These are phyloP conservation scores for Triticum timopheevii DNA, from an alignment of 176 grass and related monocot genomes.

Conservation along the genomic window DNA sequence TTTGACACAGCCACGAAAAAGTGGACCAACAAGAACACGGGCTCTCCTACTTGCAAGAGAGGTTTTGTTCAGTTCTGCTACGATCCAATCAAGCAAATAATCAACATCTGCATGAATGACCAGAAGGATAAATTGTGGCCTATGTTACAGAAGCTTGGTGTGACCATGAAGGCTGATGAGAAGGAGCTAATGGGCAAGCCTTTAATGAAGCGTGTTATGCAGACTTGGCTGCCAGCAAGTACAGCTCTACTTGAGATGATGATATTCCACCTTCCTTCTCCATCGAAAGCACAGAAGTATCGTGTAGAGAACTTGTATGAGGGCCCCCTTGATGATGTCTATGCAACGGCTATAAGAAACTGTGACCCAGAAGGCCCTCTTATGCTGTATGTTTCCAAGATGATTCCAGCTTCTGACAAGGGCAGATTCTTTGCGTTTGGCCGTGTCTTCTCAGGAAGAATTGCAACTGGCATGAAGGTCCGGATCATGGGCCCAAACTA, in stretches of 20 bases:
- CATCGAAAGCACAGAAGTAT: constrained; percentile 60
- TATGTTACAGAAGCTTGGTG: constrained; percentile 79
- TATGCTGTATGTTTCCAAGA: constrained; percentile 92
- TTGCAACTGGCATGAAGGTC: constrained; percentile 82
- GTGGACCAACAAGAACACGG: constrained; percentile 73
- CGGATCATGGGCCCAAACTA: constrained; percentile 91
- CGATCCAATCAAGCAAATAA: constrained; percentile 88
- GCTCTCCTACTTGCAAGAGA: constrained; percentile 69
- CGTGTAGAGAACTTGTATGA: constrained; percentile 90
- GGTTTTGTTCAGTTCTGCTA: constrained; percentile 92
- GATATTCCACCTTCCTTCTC: constrained; percentile 81
- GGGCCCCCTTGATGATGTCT: constrained; percentile 71
- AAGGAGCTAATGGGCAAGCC: constrained; percentile 74
- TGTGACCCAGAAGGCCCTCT: constrained; percentile 88
- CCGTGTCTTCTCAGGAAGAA: constrained; percentile 68
- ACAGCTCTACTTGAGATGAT: constrained; percentile 85
- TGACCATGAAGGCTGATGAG: constrained; percentile 72
- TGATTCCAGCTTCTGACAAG: constrained; percentile 92
- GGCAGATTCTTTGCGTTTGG: constrained; percentile 86
- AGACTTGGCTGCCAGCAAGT: constrained; percentile 83
- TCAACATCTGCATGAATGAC: constrained; percentile 74
- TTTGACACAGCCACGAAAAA: constrained; percentile 82
- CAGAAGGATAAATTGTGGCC: constrained; percentile 89
- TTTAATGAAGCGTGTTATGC: constrained; percentile 90
- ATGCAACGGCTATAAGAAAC: constrained; percentile 79